Evolutionary conservation across 768 basidiomycete species (phyloP), one percentile per base, ranked within the genome.

Genomic region (Piloderma croceum): DNA sequence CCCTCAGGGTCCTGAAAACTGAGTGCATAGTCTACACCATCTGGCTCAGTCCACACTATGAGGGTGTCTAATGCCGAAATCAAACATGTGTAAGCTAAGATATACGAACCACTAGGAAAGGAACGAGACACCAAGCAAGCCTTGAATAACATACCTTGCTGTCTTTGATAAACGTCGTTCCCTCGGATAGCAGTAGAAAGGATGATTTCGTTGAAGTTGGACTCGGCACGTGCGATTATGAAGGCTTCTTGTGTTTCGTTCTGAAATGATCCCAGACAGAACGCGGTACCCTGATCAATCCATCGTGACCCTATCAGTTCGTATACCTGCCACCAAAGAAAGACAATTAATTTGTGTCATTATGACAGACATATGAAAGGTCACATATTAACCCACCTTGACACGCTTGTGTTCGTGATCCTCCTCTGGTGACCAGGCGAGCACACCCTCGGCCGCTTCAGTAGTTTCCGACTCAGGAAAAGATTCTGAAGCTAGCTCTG

Each of bases 1-100:
- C 93, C 96, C 46, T 91, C 89, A 1, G 89, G 78, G 52, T 97
- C 94, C 57, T 97, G 94, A 52, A 99, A 99, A 52, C 91, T 94
- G 39, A 99, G 70, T 2, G 94, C 94, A 57, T 96, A 93, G 62
- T 99, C 96, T 25, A 86, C 80, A 21, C 90, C 89, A 47, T 89
- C 84, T 2, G 90, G 87, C 59, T 98, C 94, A 3, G 94, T 98
- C 96, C 96, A 99, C 15, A 97, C 94, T 51, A 99, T 97, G 35
- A 99, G 75, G 10, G 96, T 99, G 56, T 97, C 94, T 93, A 63
- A 22, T 37, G 46, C n/a, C n/a, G n/a, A n/a, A n/a, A n/a, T n/a
- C n/a, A n/a, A n/a, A n/a, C n/a, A n/a, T n/a, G n/a, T n/a, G n/a
- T n/a, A n/a, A n/a, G n/a, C n/a, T 12, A 24, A 37, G 17, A 23